phyloP scores from a whole-genome alignment of 345 rosid species.

The Ailanthus altissimus region DNA sequence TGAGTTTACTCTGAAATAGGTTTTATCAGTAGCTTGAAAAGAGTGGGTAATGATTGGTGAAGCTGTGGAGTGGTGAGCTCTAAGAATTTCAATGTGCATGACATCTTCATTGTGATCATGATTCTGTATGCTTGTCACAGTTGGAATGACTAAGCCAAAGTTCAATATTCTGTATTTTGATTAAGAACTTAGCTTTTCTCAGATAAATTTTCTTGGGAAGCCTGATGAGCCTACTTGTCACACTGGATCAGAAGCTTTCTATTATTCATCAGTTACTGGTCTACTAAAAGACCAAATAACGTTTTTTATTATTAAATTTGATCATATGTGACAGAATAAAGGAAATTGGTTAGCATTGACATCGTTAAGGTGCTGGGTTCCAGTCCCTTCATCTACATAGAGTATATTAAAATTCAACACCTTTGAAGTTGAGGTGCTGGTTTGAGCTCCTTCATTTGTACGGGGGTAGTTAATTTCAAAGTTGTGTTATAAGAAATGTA shows the following conservation, averaged over 20 bases:
- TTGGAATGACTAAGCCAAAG: background rate
- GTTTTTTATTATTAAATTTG: background rate
- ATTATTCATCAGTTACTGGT: slow-evolving; percentile 36
- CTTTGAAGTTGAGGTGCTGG: no score
- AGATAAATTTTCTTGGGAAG: slow-evolving; percentile 86
- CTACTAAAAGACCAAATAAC: background rate
- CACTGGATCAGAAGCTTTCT: no score
- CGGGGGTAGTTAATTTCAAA: no score
- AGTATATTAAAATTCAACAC: no score
- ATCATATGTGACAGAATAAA: slow-evolving; percentile 42
- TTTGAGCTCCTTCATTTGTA: no score
- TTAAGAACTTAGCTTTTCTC: slow-evolving; percentile 13
- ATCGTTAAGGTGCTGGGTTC: no score
- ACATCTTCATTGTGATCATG: slow-evolving; percentile 69
- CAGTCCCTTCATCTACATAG: no score
- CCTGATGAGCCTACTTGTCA: slow-evolving; percentile 92
- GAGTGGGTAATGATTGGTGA: no score
- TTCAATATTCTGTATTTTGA: background rate
- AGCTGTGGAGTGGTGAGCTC: no score
- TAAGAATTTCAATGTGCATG: slow-evolving; percentile 65
- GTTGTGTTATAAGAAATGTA: no score
- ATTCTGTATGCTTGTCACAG: slow-evolving; percentile 54
- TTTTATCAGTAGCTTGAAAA: no score
- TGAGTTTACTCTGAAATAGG: no score
- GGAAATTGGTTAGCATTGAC: slow-evolving; percentile 58